Evolutionary conservation across 371 early-diverging fungal genomes (phyloP).

Genomic region (Amoeboaphelidium protococcarum): DNA sequence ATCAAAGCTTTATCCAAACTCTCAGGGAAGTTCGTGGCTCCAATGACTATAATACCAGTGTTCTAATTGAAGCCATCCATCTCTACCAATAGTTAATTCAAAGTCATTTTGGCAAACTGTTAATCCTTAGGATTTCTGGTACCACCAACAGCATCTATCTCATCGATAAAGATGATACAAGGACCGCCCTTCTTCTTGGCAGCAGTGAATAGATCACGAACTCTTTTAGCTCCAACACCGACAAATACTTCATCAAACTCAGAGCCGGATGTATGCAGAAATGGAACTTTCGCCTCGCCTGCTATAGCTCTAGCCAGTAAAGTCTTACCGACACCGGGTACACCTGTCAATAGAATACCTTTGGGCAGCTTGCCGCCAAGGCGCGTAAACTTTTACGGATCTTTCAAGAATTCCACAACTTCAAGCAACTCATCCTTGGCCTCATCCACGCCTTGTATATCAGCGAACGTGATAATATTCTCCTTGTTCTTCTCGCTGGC

Average conservation of each 20-base stretch:
- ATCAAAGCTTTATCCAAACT: constrained; percentile 87
- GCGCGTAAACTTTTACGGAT: constrained; percentile 64
- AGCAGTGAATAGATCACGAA: constrained; percentile 48
- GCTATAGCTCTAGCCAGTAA: constrained; percentile 45
- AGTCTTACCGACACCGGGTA: constrained; percentile 98
- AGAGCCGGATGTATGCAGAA: constrained; percentile 87
- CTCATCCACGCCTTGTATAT: constrained; percentile 92
- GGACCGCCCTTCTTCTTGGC: constrained; percentile 84
- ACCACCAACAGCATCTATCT: constrained; percentile 92
- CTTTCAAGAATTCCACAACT: constrained; percentile 73
- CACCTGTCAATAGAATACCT: constrained; percentile 86
- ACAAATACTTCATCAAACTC: constrained; percentile 97
- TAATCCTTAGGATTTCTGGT: constrained; percentile 82
- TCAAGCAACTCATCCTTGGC: constrained; percentile 88
- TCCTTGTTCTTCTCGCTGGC: too few species aligned
- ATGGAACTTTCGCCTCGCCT: constrained; percentile 75
- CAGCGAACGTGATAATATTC: constrained; percentile 26
- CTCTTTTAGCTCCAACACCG: constrained; percentile 79
- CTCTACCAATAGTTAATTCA: constrained; percentile 86
- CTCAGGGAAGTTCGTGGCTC: constrained; percentile 97
- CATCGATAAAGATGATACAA: constrained; percentile 97
- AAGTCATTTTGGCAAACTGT: constrained; percentile 75
- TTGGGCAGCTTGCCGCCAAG: constrained; percentile 86
- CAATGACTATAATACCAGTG: constrained; percentile 86
- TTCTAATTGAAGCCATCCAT: constrained; percentile 82